Conservation (phyloP, 2,329 filamentous ascomycete species). For the Alternaria infectoria region DNA sequence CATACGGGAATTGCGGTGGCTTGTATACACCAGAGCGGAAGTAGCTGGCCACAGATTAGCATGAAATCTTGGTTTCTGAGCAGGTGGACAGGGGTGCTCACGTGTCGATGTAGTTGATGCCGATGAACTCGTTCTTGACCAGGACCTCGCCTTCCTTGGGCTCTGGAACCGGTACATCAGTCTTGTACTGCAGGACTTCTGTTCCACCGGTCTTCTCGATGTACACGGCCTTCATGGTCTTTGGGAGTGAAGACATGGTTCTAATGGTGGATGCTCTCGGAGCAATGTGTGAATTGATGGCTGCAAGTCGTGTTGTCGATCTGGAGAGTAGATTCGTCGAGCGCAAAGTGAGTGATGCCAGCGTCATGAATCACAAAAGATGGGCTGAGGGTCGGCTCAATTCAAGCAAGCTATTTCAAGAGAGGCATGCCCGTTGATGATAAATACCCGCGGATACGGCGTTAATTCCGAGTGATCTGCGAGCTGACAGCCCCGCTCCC, state of each 20-base stretch:
- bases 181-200: constrained; percentile 74
- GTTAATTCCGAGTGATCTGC: constrained; percentile 3
- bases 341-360: constrained; percentile 15
- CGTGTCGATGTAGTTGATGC: constrained; percentile 90
- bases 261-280: constrained; percentile 16
- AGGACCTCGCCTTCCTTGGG: constrained; percentile 74
- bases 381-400: background rate
- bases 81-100: constrained; percentile 37
- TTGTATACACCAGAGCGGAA: constrained; percentile 85
- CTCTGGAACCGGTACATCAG: constrained; percentile 72
- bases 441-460: constrained; percentile 6
- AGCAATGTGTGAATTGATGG: constrained; percentile 23
- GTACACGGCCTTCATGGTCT: constrained; percentile 75
- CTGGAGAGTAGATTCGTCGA: constrained; percentile 10
- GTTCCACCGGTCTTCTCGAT: constrained; percentile 74
- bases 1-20: constrained; percentile 70
- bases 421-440: constrained; percentile 4
- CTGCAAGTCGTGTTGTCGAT: constrained; percentile 21
- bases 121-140: constrained; percentile 79
- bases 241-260: constrained; percentile 61
- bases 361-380: constrained; percentile 20
- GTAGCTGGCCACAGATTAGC: constrained; percentile 59
- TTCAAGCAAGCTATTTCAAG: background rate
- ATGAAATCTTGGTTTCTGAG: background rate
- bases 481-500: constrained; percentile 6